phyloP scores from a whole-genome alignment of 208 protist species.

The Acanthamoeba castellanii region DNA sequence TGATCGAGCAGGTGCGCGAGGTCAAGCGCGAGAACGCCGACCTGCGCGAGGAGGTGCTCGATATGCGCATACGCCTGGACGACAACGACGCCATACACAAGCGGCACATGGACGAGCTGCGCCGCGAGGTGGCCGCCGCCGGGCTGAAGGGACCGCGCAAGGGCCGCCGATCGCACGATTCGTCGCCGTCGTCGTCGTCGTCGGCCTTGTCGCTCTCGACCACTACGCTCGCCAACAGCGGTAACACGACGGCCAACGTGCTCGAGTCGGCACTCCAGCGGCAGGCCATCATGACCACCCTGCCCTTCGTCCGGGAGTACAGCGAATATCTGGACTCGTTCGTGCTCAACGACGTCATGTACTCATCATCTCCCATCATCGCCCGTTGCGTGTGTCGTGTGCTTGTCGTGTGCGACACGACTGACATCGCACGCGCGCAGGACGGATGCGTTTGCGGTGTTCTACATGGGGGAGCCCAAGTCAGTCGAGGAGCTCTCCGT shows the following conservation, averaged over 20 bases:
- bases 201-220: background rate
- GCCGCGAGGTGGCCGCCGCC: background rate
- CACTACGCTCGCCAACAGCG: background rate
- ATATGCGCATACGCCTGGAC: background rate
- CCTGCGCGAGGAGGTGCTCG: constrained; percentile 44
- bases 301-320: constrained; percentile 36
- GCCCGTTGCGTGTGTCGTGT: background rate
- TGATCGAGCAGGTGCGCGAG: constrained; percentile 27
- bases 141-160: background rate
- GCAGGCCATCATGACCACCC: background rate
- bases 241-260: background rate
- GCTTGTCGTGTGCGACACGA: background rate
- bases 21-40: background rate
- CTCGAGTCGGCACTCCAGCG: background rate
- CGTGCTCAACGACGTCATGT: constrained; percentile 22
- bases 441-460: constrained; percentile 7
- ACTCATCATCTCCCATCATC: background rate
- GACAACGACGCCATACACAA: background rate
- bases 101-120: background rate
- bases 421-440: background rate
- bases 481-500: constrained; percentile 18
- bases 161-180: background rate
- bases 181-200: background rate
- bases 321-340: background rate
- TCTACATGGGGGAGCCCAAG: constrained; percentile 41